Conservation (phyloP, 2,329 filamentous ascomycete genomes). For the Hirsutella thompsonii region DNA sequence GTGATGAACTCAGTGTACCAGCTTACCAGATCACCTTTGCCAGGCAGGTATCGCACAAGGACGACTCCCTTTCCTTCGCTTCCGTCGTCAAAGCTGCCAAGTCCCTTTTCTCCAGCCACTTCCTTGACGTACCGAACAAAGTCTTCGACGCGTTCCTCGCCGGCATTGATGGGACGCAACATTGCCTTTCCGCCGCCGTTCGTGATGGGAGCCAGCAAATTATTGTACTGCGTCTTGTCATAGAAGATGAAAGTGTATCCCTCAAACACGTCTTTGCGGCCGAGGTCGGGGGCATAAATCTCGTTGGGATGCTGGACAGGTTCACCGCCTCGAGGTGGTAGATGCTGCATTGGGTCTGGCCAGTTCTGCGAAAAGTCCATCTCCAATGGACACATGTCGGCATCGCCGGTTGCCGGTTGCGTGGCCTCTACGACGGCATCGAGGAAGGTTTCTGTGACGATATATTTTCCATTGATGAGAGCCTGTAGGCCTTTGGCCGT, state of each 20-base stretch:
- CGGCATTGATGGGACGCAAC: conserved; percentile 45
- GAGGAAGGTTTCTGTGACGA: conserved; percentile 64
- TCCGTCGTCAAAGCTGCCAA: conserved; percentile 50
- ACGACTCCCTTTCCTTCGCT: conserved; percentile 60
- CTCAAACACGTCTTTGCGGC: conserved; percentile 61
- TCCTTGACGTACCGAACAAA: conserved; percentile 66
- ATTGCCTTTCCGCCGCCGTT: conserved; percentile 75
- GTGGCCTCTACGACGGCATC: conserved; percentile 56
- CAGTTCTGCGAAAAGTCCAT: conserved; percentile 66
- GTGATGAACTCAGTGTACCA: conserved; percentile 63
- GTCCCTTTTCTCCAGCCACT: conserved; percentile 60
- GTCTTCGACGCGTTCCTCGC: conserved; percentile 57
- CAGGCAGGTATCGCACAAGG: conserved; percentile 58
- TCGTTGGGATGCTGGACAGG: conserved; percentile 53
- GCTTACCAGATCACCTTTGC: conserved; percentile 36
- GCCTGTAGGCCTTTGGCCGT: conserved; percentile 79
- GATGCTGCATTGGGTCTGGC: conserved; percentile 59
- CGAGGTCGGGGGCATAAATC: conserved; percentile 58
- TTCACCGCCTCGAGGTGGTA: conserved; percentile 67
- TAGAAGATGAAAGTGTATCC: conserved; percentile 86
- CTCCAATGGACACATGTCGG: conserved; percentile 50
- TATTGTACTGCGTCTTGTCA: conserved; percentile 61
- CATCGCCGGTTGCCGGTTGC: conserved; percentile 31
- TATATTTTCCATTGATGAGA: conserved; percentile 64
- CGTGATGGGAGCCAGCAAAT: conserved; percentile 60